Evolutionary conservation across 2,329 filamentous ascomycete genomes (phyloP).

Genomic region (Ceratocystis huliohia): DNA sequence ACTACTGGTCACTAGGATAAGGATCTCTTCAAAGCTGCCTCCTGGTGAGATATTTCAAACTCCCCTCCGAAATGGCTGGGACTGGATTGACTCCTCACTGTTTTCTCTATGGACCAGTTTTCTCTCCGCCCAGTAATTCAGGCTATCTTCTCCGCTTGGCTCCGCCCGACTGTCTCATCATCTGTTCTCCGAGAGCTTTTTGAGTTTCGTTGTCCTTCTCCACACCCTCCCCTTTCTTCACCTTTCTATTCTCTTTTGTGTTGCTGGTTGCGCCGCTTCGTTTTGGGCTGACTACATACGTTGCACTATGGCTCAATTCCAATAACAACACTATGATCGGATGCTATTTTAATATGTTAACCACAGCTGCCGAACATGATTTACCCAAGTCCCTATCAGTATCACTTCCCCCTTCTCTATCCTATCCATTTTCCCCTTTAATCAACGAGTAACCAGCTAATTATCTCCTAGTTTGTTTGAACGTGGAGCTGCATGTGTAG

Average conservation of each 20-base stretch:
- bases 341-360: conserved; percentile 14
- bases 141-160: background rate
- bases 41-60: conserved; percentile 62
- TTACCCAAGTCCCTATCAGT: conserved; percentile 19
- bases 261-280: background rate
- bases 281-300: conserved; percentile 17
- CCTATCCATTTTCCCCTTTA: conserved; percentile 25
- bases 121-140: background rate
- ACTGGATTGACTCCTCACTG: conserved; percentile 30
- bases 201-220: conserved; percentile 47
- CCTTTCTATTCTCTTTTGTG: conserved; percentile 24
- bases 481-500: conserved; percentile 69
- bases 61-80: conserved; percentile 33
- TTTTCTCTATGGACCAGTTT: conserved; percentile 10
- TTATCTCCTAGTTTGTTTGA: conserved; percentile 68
- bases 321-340: background rate
- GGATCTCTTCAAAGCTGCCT: conserved; percentile 31
- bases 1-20: conserved; percentile 27
- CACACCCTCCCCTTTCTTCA: conserved; percentile 25
- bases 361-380: conserved; percentile 14
- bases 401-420: conserved; percentile 25
- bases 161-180: background rate
- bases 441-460: conserved; percentile 1
- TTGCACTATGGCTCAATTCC: conserved; percentile 13
- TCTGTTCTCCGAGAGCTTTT: conserved; percentile 1